Evolutionary conservation across 208 protist genomes (phyloP), one percentile per base, ranked within the genome.

Genomic region (Crithidia sp.): DNA sequence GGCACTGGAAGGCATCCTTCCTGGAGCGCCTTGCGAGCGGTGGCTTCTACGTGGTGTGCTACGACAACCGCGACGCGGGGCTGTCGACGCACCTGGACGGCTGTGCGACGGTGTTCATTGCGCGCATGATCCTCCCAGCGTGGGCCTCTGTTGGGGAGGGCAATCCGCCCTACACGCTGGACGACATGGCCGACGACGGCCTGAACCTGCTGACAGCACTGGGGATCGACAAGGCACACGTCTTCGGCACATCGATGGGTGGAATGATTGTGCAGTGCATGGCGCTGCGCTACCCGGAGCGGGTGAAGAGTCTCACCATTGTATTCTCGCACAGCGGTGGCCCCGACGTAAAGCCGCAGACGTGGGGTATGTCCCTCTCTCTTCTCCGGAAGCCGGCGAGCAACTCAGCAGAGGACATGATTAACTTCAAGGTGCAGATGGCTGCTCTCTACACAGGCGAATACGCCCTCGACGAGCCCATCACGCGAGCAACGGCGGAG

Each of bases 201-300:
- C 69, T 85, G 58, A 67, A 72, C 10, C 75, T 95, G 43, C 71
- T 95, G 64, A 78, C 76, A 3, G 56, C 69, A 5, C 76, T 95
- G 0, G 77, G 73, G 9, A 88, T 93, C 47, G 19, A 78, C 43
- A 62, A 71, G 16, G 87, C 81, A 13, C 88, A 95, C 76, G 47
- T 94, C 3, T n/a, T 91, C 0, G 88, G 87, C 14, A 62, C n/a
- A 2, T 86, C 77, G 19, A 93, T 94, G 87, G 91, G 88, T 17
- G 91, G 88, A 41, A 93, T 93, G 91, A 91, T 93, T 75, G 87
- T 76, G 50, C 91, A 94, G 77, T 72, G 67, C 57, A 91, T 93
- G 82, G 81, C 88, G 12, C 71, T 93, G 36, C 67, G 67, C 2
- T 56, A 85, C 47, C 81, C 86, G 5, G 67, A 85, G 19, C 81